Evolutionary conservation across 108 stramenopile genomes (phyloP).

Genomic region (Seminavis robusta): DNA sequence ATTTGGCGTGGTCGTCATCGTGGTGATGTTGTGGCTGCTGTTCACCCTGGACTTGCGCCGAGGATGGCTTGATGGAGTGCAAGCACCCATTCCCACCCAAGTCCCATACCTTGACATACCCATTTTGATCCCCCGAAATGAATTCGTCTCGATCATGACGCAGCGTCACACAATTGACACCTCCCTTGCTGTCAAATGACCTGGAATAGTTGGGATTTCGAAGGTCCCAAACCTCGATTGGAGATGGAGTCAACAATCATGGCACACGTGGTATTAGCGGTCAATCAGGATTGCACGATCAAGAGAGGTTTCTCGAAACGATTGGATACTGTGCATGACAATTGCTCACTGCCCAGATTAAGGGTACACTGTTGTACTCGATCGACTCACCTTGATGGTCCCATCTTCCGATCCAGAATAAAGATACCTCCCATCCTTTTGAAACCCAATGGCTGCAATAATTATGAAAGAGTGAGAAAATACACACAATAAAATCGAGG

Average conservation of each 20-base stretch:
- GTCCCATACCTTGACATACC: slow-evolving; percentile 86
- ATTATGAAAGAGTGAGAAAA: too few relatives aligned
- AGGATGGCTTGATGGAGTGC: slow-evolving; percentile 66
- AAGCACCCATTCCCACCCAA: slow-evolving; percentile 63
- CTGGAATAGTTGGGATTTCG: slow-evolving; percentile 82
- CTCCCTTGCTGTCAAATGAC: slow-evolving; percentile 82
- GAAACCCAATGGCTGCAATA: slow-evolving; percentile 96
- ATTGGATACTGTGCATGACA: too few relatives aligned
- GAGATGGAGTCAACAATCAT: too few relatives aligned
- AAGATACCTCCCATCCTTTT: slow-evolving; percentile 90
- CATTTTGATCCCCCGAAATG: slow-evolving; percentile 89
- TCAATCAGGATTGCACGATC: too few relatives aligned
- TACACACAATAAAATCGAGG: too few relatives aligned
- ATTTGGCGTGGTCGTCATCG: background rate
- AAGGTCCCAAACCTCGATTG: slow-evolving; percentile 96
- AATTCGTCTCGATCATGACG: slow-evolving; percentile 94
- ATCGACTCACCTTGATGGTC: slow-evolving; percentile 80
- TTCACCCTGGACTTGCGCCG: slow-evolving; percentile 4
- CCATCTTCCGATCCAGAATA: slow-evolving; percentile 85
- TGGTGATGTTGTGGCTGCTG: too few relatives aligned
- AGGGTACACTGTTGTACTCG: background rate
- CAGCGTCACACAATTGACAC: slow-evolving; percentile 92
- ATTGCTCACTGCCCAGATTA: background rate
- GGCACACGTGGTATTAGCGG: too few relatives aligned
- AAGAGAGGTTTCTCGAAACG: too few relatives aligned